phyloP scores from a whole-genome alignment of 768 basidiomycete genomes.

The Suillus subluteus region DNA sequence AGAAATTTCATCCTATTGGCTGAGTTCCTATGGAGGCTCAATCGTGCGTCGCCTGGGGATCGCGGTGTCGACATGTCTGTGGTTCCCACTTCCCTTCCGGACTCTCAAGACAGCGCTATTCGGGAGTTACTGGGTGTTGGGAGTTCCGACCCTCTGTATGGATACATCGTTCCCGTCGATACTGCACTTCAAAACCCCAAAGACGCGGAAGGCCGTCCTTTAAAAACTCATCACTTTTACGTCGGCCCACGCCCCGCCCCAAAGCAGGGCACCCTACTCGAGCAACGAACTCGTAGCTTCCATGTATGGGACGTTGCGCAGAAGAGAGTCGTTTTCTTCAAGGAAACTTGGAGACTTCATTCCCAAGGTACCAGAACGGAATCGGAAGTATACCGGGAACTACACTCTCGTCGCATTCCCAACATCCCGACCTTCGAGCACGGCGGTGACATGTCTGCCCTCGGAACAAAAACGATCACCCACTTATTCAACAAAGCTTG shows the following conservation, averaged over 20 bases:
- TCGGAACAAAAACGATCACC: slow-evolving; percentile 11
- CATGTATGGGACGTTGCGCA: not conserved
- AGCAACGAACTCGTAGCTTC: not conserved
- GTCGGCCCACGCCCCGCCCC: not conserved
- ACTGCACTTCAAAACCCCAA: not conserved
- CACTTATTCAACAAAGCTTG: slow-evolving; percentile 10
- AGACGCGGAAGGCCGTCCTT: not conserved
- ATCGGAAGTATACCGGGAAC: slow-evolving; percentile 20
- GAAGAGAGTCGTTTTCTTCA: slow-evolving; percentile 29
- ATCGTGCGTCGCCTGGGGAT: slow-evolving; percentile 13
- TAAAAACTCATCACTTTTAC: not conserved
- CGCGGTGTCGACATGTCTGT: slow-evolving; percentile 34
- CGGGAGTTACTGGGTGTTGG: not conserved
- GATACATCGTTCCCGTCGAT: not conserved
- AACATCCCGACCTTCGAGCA: slow-evolving; percentile 32
- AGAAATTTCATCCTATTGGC: slow-evolving; percentile 16
- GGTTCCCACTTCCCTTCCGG: slow-evolving; percentile 12
- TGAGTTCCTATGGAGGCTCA: slow-evolving; percentile 32
- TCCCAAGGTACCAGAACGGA: slow-evolving; percentile 22
- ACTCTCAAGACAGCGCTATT: slow-evolving; percentile 11
- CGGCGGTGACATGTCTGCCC: slow-evolving; percentile 33
- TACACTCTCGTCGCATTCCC: slow-evolving; percentile 22
- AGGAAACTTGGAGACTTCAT: slow-evolving; percentile 34
- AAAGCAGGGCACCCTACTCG: not conserved
- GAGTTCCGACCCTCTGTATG: not conserved